Evolutionary conservation across 2,329 filamentous ascomycete species (phyloP), one percentile per base, ranked within the genome.

Genomic region (Dryadomyces quercus-mongolicae): DNA sequence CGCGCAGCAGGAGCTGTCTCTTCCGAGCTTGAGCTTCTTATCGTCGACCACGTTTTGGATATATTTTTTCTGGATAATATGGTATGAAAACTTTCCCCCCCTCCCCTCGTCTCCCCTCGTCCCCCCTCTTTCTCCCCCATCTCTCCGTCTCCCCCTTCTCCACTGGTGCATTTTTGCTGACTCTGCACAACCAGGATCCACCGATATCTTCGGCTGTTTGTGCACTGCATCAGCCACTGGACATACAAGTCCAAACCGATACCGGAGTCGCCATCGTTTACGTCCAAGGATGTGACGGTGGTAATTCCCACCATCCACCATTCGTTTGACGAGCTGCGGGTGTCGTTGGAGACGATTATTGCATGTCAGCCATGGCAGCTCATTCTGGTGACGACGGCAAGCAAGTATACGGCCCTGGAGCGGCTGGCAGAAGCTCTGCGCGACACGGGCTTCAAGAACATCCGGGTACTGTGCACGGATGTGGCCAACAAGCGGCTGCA

Each of bases 401-500:
- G 86, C 66, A 93, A 93, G 68, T 74, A 84, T 58, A 76, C 81
- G 57, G 83, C 79, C 53, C 77, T 92, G 20, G 71, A 84, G 63
- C 73, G 74, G 59, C 82, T 93, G 67, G 82, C 80, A 20, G 76
- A 80, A 58, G 81, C 82, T 22, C 69, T 85, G 40, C 66, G 60
- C 3, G 45, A 53, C 16, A 50, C 56, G 16, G 56, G 67, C 46
- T 70, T 73, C 55, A 76, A 80, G 55, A 82, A 80, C 59, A 82
- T 95, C 60, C 79, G 82, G 54, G 83, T 95, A 46, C 75, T 92
- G 60, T 84, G 80, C 59, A 87, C 90, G 34, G 76, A 80, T 57
- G 91, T 95, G 65, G 90, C 92, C 61, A 97, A 97, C 74, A 97
- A 97, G 74, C 86, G 92, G 54, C 82, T 92, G 20, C 92, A 97